Percentiles rank a stretch among this genome's conserved stretches.
These are phyloP conservation scores for Amborella trichopoda DNA, from an alignment of 164 flowering plant species.

Conservation along the genomic window DNA sequence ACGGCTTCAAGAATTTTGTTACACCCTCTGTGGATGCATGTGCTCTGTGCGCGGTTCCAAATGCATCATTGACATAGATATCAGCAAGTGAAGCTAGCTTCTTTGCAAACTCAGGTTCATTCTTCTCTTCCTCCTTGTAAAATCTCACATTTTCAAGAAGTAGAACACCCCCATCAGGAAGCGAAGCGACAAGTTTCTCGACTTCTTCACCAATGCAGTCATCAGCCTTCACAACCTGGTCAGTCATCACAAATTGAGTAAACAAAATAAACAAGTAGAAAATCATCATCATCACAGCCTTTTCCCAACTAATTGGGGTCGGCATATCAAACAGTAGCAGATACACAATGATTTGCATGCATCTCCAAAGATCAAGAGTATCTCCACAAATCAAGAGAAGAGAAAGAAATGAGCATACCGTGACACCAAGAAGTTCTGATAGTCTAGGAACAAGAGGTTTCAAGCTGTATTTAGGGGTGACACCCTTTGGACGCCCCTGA, in stretches of 20 bases:
- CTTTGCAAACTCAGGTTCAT: slow-evolving; percentile 75
- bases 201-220: slow-evolving; percentile 82
- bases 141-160: slow-evolving; percentile 87
- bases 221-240: slow-evolving; percentile 69
- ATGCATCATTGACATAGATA: slow-evolving; percentile 81
- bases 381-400: no score
- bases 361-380: background rate
- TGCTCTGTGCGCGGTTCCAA: slow-evolving; percentile 87
- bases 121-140: slow-evolving; percentile 82
- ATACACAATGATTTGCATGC: no score
- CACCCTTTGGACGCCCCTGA: slow-evolving; percentile 82
- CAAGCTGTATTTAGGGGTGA: slow-evolving; percentile 70
- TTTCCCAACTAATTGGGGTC: no score
- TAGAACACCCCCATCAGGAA: slow-evolving; percentile 81
- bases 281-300: no score
- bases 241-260: background rate
- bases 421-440: slow-evolving; percentile 60
- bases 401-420: slow-evolving; percentile 19
- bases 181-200: slow-evolving; percentile 58
- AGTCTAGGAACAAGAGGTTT: slow-evolving; percentile 73
- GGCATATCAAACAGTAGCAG: no score
- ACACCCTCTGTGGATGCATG: slow-evolving; percentile 90
- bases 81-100: slow-evolving; percentile 79
- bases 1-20: slow-evolving; percentile 69
- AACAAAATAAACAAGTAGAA: background rate